Conservation (phyloP, 768 basidiomycete genomes). For the Termitomyces heimii region DNA sequence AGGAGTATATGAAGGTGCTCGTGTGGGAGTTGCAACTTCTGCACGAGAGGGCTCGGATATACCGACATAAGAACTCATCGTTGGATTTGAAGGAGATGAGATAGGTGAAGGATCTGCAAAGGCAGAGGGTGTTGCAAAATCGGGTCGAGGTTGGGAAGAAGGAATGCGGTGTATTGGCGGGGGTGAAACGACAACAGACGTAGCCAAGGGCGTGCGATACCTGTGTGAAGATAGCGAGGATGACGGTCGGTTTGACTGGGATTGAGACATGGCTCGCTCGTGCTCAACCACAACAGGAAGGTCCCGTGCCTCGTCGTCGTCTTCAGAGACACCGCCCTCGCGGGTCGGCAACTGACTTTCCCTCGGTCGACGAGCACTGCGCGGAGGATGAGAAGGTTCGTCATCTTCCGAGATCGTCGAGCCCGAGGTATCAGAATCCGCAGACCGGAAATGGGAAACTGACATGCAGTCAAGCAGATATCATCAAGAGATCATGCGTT, state of each 20-base stretch:
- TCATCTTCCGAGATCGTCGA: conserved; percentile 48
- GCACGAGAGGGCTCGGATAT: conserved; percentile 33
- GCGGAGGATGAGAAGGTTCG: conserved; percentile 13
- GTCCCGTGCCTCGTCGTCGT: conserved; percentile 43
- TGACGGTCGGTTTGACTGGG: conserved; percentile 51
- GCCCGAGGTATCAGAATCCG: conserved; percentile 57
- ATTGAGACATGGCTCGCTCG: conserved; percentile 26
- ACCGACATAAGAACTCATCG: conserved; percentile 29
- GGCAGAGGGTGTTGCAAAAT: conserved; percentile 68
- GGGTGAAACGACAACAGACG: conserved; percentile 54
- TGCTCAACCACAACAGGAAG: conserved; percentile 25
- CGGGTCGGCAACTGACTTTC: conserved; percentile 24
- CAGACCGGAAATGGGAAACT: conserved; percentile 44
- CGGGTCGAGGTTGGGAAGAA: conserved; percentile 64
- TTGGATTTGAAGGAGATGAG: conserved; percentile 33
- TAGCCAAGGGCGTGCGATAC: conserved; percentile 73
- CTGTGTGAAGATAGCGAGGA: conserved; percentile 76
- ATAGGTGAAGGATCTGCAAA: conserved; percentile 46
- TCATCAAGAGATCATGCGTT: not conserved
- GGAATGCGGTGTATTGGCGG: conserved; percentile 48
- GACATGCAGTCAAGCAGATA: not conserved
- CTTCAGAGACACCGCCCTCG: conserved; percentile 33
- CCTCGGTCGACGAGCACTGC: conserved; percentile 15
- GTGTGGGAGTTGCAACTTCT: conserved; percentile 31
- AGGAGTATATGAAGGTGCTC: conserved; percentile 23